Evolutionary conservation across 2,329 filamentous ascomycete genomes (phyloP).

Genomic region (Pestalotiopsis sp.): DNA sequence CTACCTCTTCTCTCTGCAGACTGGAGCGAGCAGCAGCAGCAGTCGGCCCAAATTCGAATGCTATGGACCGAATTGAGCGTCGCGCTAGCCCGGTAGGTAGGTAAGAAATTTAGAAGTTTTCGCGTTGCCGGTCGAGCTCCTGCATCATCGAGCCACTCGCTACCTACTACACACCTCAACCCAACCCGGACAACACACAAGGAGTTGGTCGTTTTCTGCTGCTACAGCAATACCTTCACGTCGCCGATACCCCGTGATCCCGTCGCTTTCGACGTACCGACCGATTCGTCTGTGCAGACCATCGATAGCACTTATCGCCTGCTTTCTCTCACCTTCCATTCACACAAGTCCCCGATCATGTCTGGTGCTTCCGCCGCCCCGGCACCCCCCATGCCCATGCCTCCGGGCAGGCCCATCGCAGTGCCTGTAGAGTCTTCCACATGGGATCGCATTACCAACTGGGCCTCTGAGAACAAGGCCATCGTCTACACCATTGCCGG

Average conservation of each 20-base stretch:
- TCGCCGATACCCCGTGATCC: not conserved
- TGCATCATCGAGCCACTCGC: constrained; percentile 16
- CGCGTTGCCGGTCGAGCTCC: constrained; percentile 9
- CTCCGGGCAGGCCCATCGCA: constrained; percentile 45
- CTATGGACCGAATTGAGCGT: constrained; percentile 1
- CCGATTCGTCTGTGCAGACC: not conserved
- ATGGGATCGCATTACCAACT: constrained; percentile 88
- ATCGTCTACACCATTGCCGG: constrained; percentile 96
- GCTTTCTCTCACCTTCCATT: constrained; percentile 41
- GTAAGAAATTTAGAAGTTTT: constrained; percentile 14
- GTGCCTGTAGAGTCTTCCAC: constrained; percentile 65
- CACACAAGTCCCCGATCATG: constrained; percentile 21
- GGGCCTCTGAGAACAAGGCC: constrained; percentile 95
- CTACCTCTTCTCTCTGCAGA: not conserved
- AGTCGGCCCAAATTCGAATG: not conserved
- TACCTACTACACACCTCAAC: constrained; percentile 3
- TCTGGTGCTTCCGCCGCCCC: constrained; percentile 44
- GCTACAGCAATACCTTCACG: not conserved
- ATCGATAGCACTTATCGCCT: constrained; percentile 12
- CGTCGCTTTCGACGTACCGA: not conserved
- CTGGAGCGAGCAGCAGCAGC: not conserved
- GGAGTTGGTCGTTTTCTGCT: not conserved
- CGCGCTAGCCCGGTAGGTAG: constrained; percentile 6
- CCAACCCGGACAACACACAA: not conserved
- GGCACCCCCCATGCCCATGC: constrained; percentile 52